Base-by-base conservation (phyloP, 2,329 filamentous ascomycete species). In the Tothia fuscella region DNA sequence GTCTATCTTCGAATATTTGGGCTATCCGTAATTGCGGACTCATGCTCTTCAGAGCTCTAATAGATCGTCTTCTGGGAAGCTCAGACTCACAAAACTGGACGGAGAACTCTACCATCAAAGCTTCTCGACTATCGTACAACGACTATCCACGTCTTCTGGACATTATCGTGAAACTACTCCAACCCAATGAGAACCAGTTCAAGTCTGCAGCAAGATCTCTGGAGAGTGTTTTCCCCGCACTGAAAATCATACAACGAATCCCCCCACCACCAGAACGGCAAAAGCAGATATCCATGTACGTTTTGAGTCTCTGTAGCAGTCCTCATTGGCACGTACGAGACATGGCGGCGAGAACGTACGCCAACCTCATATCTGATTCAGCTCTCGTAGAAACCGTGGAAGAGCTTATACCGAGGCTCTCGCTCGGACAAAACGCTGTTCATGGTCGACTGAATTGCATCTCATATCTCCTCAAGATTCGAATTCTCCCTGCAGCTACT, bases 11-110 rank as follows among this genome's bases (percentile, higher is more conserved):
- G 22, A 10, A 37, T 9, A 43, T 38, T 13, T 98, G 91, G 91
- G 85, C 88, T 0, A 87, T 98, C 43, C 80, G 88, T 1, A 98
- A 98, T 57, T 95, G 87, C 50, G 87, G 87, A 2, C 64, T 96
- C 25, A 82, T 96, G 63, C 74, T 98, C 5, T 78, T 96, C 49
- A 78, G 89, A 42, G 85, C 86, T 47, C 68, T 95, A 4, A 82
- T 93, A 40, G 84, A 91, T 55, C 74, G 75, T 47, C 65, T 93
- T 1, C 76, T 91, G 21, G 83, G 84, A 13, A 84, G 79, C 0
- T 79, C 76, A 42, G 80, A 86, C 44, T 58, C 63, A 5, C 63
- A 67, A 45, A 59, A 85, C 67, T 65, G 87, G 61, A 57, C 25
- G 17, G 40, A 73, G 60, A 66, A 71, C 50, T 49, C 59, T 47